phyloP scores from a whole-genome alignment of 495 filamentous ascomycete species.

The Tuber aestivum region DNA sequence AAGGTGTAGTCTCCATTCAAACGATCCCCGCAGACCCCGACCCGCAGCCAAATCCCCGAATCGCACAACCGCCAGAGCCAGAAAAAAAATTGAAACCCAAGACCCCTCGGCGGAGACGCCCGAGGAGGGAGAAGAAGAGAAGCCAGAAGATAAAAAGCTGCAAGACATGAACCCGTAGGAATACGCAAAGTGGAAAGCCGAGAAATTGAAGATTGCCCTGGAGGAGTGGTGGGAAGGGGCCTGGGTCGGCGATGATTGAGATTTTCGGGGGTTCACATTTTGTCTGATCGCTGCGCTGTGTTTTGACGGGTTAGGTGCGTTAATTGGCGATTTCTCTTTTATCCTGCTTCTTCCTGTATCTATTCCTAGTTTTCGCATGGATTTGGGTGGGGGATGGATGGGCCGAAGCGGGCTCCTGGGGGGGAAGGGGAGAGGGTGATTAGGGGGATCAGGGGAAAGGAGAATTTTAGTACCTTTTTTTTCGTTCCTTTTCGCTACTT shows the following conservation, averaged over 20 bases:
- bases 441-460: slow-evolving; percentile 4
- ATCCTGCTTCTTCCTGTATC: slow-evolving; percentile 1
- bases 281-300: background rate
- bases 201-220: slow-evolving; percentile 37
- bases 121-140: slow-evolving; percentile 13
- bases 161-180: slow-evolving; percentile 31
- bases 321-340: slow-evolving; percentile 6
- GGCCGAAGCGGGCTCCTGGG: background rate
- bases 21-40: slow-evolving; percentile 5
- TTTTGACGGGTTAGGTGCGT: slow-evolving; percentile 3
- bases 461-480: background rate
- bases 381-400: background rate
- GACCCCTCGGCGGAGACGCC: background rate
- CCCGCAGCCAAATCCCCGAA: slow-evolving; percentile 12
- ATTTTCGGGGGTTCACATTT: background rate
- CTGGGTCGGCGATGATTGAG: slow-evolving; percentile 20
- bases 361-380: background rate
- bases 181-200: slow-evolving; percentile 32
- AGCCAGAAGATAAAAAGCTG: slow-evolving; percentile 23
- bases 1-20: slow-evolving; percentile 25
- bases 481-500: background rate
- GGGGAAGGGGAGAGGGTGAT: slow-evolving; percentile 1
- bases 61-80: slow-evolving; percentile 17
- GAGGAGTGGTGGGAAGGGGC: slow-evolving; percentile 39
- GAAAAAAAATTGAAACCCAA: slow-evolving; percentile 25